These are phyloP conservation scores for Zostera marina DNA, from an alignment of 116 monocot genomes.

Conservation along the genomic window DNA sequence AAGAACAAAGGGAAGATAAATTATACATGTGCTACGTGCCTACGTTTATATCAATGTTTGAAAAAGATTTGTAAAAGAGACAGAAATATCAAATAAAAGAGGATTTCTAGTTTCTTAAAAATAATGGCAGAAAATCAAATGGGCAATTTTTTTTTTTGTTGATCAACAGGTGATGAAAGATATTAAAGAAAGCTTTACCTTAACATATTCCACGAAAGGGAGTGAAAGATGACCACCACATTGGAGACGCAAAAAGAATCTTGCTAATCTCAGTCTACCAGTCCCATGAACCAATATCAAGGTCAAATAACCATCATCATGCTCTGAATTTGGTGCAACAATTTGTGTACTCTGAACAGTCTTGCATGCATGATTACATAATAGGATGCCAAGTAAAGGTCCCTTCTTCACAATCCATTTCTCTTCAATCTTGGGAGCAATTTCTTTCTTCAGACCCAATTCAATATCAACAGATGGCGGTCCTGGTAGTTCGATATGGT, in stretches of 20 bases:
- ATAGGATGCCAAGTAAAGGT: slow-evolving; percentile 55
- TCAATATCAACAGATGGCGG: slow-evolving; percentile 37
- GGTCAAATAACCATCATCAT: slow-evolving; percentile 76
- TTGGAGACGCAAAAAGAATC: slow-evolving; percentile 67
- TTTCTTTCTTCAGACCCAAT: slow-evolving; percentile 24
- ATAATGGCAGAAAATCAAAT: not conserved
- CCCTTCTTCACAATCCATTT: slow-evolving; percentile 86
- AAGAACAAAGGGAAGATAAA: not conserved
- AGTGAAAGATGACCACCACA: slow-evolving; percentile 81
- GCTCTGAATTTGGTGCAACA: slow-evolving; percentile 77
- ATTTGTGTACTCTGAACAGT: slow-evolving; percentile 99
- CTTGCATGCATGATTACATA: slow-evolving; percentile 92
- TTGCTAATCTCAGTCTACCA: slow-evolving; percentile 57
- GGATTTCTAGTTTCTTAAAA: not conserved
- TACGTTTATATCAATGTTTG: not conserved
- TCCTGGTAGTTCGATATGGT: slow-evolving; percentile 40
- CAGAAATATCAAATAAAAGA: not conserved
- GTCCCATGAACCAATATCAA: slow-evolving; percentile 80
- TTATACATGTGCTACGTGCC: not conserved
- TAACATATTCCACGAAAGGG: slow-evolving; percentile 90
- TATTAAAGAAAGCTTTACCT: slow-evolving; percentile 30
- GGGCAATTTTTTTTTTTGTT: too few relatives aligned
- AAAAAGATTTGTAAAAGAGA: not conserved
- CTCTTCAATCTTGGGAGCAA: slow-evolving; percentile 48
- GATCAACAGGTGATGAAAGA: too few relatives aligned